A percentile compares a stretch with the other conserved stretches of the same genome.
These are phyloP conservation scores for Chloris gayana DNA, from an alignment of 176 grass and related monocot species.

Conservation along the genomic window DNA sequence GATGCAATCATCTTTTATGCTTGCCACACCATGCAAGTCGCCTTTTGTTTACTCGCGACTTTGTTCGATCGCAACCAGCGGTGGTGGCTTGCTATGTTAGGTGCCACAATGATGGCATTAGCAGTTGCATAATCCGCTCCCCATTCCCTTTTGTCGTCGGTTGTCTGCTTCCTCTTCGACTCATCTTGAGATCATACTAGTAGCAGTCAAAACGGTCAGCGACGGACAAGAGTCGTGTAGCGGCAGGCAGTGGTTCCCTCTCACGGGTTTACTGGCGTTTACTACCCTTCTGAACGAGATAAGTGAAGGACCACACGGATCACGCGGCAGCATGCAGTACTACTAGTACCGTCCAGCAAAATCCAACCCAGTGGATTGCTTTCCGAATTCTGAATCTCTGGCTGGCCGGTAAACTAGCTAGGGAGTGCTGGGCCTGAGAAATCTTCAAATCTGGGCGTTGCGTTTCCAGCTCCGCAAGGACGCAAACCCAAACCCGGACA, in stretches of 20 bases:
- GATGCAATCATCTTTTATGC: conserved; percentile 38
- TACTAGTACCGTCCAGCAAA: conserved; percentile 1
- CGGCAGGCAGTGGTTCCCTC: background rate
- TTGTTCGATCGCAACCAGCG: conserved; percentile 6
- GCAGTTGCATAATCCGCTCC: background rate
- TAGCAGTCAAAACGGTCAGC: background rate
- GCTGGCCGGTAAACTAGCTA: background rate
- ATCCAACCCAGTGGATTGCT: conserved; percentile 39
- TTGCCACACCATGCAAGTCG: conserved; percentile 9
- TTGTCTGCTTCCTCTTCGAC: background rate
- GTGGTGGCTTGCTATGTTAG: conserved; percentile 19
- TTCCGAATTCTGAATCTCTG: conserved; percentile 8
- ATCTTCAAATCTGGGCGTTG: background rate
- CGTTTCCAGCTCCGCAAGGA: background rate
- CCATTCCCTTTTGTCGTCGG: background rate
- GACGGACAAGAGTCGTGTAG: background rate
- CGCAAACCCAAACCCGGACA: conserved; percentile 30
- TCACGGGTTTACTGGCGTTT: conserved; percentile 6
- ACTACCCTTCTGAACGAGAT: background rate
- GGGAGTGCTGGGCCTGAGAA: background rate
- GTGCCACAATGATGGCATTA: conserved; percentile 1
- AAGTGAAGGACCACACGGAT: background rate
- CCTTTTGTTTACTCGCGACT: background rate
- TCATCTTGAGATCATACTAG: background rate
- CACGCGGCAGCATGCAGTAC: background rate